Evolutionary conservation across 768 basidiomycete genomes (phyloP).

Genomic region (Termitomyces sp.): DNA sequence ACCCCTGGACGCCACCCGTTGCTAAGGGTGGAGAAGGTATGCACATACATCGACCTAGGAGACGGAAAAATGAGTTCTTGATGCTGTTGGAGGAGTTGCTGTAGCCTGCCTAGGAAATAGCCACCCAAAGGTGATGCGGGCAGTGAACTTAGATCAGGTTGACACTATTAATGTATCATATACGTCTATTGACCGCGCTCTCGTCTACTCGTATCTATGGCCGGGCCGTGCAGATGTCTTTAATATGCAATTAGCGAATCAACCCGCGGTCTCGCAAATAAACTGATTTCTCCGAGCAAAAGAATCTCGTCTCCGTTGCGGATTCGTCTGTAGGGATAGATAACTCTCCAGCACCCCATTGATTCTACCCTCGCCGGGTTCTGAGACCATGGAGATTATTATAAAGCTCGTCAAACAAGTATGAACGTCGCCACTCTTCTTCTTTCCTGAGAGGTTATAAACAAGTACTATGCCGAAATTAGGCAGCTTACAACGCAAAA

Average conservation of each 20-base stretch:
- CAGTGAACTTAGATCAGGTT: constrained; percentile 75
- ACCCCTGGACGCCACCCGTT: constrained; percentile 66
- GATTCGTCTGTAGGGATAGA: constrained; percentile 74
- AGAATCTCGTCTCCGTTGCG: constrained; percentile 70
- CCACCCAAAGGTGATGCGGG: constrained; percentile 66
- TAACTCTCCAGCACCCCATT: background rate
- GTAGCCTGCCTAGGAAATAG: constrained; percentile 74
- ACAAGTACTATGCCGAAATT: constrained; percentile 67
- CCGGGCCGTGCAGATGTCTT: constrained; percentile 59
- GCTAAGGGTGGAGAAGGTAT: constrained; percentile 62
- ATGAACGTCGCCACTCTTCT: constrained; percentile 11
- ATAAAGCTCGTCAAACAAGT: constrained; percentile 81
- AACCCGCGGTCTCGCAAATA: constrained; percentile 72
- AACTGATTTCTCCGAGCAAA: constrained; percentile 57
- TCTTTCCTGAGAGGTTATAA: constrained; percentile 19
- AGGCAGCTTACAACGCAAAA: constrained; percentile 70
- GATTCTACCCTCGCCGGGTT: constrained; percentile 40
- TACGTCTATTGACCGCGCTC: constrained; percentile 28
- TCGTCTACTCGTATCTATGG: background rate
- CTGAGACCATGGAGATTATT: constrained; percentile 87
- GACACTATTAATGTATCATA: constrained; percentile 77
- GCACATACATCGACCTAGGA: constrained; percentile 68
- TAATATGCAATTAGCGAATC: constrained; percentile 78
- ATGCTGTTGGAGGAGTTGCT: constrained; percentile 83
- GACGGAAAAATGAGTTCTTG: constrained; percentile 66